A percentile compares a stretch with the other conserved stretches of the same genome.
Conservation (phyloP, 169 alveolate genomes). For the Eimeria zaria region DNA sequence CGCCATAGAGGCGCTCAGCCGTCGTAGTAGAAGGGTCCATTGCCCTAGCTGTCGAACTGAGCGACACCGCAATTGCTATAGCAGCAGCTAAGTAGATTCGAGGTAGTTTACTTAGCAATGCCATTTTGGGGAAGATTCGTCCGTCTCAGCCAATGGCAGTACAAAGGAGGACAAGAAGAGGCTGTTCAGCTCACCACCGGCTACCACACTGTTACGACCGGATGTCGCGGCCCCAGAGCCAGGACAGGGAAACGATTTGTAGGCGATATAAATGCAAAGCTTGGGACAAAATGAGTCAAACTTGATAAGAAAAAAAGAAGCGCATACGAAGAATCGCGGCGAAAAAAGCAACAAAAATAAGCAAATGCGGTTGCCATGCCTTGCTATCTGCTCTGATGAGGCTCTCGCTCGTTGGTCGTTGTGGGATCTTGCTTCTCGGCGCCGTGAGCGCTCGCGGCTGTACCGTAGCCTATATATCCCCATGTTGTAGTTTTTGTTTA, state of each 20-base stretch:
- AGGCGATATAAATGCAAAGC: not conserved
- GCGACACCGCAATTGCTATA: not conserved
- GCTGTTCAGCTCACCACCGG: slow-evolving; percentile 44
- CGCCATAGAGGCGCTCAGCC: slow-evolving; percentile 62
- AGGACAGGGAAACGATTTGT: not conserved
- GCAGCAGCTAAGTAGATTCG: not conserved
- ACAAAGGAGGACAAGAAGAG: not conserved
- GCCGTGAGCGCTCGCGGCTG: not conserved
- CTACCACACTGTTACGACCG: slow-evolving; percentile 19
- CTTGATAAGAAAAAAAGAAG: not conserved
- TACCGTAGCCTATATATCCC: not conserved
- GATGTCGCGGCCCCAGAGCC: slow-evolving; percentile 13
- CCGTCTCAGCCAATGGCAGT: not conserved
- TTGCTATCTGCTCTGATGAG: slow-evolving; percentile 23
- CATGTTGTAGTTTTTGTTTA: not conserved
- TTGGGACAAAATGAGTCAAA: not conserved
- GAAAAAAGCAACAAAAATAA: not conserved
- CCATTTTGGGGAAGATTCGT: slow-evolving; percentile 10
- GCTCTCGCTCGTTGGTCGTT: slow-evolving; percentile 18
- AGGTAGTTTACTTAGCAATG: not conserved
- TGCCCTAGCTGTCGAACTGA: not conserved
- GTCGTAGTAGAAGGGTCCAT: slow-evolving; percentile 19
- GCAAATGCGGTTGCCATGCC: not conserved
- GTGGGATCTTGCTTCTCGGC: not conserved
- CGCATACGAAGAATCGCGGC: not conserved